Conservation (phyloP, 805 yeast genomes). For the Candida gorgasii region DNA sequence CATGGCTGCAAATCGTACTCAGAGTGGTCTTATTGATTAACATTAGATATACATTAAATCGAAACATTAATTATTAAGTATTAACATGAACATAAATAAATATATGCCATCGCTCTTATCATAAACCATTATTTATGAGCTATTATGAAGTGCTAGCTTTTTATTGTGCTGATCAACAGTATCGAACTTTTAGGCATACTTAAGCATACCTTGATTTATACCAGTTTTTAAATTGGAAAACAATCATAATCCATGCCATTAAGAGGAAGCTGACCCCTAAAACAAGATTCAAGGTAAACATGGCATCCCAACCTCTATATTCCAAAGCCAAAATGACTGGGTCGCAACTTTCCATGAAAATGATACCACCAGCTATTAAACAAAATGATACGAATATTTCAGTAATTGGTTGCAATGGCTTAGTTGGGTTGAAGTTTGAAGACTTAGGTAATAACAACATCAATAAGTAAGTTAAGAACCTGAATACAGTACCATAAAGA, state of each 20-base stretch:
- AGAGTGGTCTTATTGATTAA: not conserved
- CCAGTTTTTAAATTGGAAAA: conserved; percentile 64
- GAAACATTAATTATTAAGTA: not conserved
- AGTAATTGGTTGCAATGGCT: conserved; percentile 69
- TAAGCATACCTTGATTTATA: conserved; percentile 9
- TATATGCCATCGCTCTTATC: conserved; percentile 2
- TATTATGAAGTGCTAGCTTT: not conserved
- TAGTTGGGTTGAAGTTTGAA: conserved; percentile 28
- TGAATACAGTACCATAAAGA: conserved; percentile 77
- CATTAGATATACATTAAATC: not conserved
- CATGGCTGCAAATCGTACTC: too few species aligned
- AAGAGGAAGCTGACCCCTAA: conserved; percentile 76
- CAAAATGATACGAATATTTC: conserved; percentile 81
- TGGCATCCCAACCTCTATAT: conserved; percentile 70
- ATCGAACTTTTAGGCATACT: not conserved
- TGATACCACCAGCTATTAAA: conserved; percentile 82
- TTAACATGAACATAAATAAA: not conserved
- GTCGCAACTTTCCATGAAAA: conserved; percentile 90
- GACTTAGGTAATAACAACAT: conserved; percentile 46
- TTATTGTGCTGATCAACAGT: conserved; percentile 8
- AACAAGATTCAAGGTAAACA: conserved; percentile 88
- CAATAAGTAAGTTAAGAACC: conserved; percentile 63
- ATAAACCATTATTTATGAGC: not conserved
- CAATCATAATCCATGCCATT: conserved; percentile 85
- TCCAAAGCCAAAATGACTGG: conserved; percentile 79